Conservation (phyloP, 352 stramenopile genomes). For the Phytophthora niederhauseri region DNA sequence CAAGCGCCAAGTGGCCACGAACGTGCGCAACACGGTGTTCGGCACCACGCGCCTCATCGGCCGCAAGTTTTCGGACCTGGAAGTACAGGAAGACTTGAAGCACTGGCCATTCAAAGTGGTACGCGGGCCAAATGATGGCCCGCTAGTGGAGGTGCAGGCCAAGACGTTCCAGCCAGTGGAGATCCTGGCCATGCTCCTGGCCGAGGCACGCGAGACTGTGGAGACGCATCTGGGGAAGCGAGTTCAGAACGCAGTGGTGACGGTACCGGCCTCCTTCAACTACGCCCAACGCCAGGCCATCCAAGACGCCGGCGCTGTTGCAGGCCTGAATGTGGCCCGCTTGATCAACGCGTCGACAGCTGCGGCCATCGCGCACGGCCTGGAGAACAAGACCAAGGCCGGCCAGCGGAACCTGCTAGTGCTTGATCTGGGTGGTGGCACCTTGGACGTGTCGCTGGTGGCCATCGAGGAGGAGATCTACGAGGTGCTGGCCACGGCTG, state of each 20-base stretch:
- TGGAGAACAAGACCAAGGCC: not conserved
- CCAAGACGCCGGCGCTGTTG: slow-evolving; percentile 4
- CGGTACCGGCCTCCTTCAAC: slow-evolving; percentile 3
- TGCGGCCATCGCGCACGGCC: slow-evolving; percentile 5
- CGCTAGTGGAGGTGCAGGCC: slow-evolving; percentile 2
- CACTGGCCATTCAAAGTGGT: slow-evolving; percentile 11
- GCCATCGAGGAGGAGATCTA: slow-evolving; percentile 11
- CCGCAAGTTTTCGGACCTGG: slow-evolving; percentile 8
- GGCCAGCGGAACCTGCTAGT: slow-evolving; percentile 1
- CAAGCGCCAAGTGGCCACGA: not conserved
- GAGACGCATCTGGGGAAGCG: not conserved
- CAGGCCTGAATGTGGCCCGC: slow-evolving; percentile 5
- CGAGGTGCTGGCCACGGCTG: slow-evolving; percentile 7
- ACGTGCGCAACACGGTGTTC: slow-evolving; percentile 7
- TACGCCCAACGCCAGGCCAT: not conserved
- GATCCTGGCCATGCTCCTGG: slow-evolving; percentile 9
- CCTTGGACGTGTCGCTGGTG: slow-evolving; percentile 9
- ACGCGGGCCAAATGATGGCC: not conserved
- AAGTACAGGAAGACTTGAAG: slow-evolving; percentile 1
- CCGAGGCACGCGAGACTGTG: not conserved
- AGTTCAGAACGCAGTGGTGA: slow-evolving; percentile 4
- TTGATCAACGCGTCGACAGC: slow-evolving; percentile 5
- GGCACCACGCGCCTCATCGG: not conserved
- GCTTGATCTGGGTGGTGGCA: slow-evolving; percentile 2
- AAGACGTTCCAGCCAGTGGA: slow-evolving; percentile 2